Evolutionary conservation across 495 filamentous ascomycete genomes (phyloP), one percentile per base, ranked within the genome.

Genomic region (Glutinoglossum americanum): DNA sequence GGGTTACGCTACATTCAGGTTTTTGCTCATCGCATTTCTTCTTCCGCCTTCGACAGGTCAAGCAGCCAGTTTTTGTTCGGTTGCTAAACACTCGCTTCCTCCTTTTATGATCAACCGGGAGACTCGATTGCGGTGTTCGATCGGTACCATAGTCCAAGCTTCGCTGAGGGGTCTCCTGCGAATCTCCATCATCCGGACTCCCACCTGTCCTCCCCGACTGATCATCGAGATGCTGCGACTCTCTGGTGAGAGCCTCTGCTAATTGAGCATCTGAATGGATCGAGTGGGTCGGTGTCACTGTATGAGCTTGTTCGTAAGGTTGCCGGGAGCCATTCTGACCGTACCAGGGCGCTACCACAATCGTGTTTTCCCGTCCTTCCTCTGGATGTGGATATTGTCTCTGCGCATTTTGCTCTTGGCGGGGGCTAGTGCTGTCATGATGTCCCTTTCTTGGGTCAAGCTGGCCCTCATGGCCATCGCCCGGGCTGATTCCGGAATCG

Each of bases 1-100:
- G 30, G 32, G 53, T 55, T 28, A 57, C 33, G 15, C 44, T 65
- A 94, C 92, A 98, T 73, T 89, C 83, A 47, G 92, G 92, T 69
- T 95, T 90, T 60, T 77, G 77, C 71, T 98, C 92, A 64, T 98
- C 92, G 66, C 92, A 98, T 69, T 98, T 98, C 79, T 98, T 98
- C 78, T 98, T 98, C 51, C 92, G 78, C 62, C 82, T 78, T 57
- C 92, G 76, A 67, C 92, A 98, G 28, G 92, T 98, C 72, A 95
- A 84, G 67, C 92, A 98, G 19, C 92, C 92, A 33, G 92, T 96
- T 72, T 97, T 97, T 19, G 92, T 97, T 56, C 92, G 79, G 67
- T 96, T 96, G 68, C 87, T 94, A 65, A 97, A 98, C 64, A 93
- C 74, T 26, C 87, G 80, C 66, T 94, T 94, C 62, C 87, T 74